These are phyloP conservation scores for Neoboletus subvelutipes DNA, from an alignment of 768 basidiomycete genomes.

Conservation along the genomic window DNA sequence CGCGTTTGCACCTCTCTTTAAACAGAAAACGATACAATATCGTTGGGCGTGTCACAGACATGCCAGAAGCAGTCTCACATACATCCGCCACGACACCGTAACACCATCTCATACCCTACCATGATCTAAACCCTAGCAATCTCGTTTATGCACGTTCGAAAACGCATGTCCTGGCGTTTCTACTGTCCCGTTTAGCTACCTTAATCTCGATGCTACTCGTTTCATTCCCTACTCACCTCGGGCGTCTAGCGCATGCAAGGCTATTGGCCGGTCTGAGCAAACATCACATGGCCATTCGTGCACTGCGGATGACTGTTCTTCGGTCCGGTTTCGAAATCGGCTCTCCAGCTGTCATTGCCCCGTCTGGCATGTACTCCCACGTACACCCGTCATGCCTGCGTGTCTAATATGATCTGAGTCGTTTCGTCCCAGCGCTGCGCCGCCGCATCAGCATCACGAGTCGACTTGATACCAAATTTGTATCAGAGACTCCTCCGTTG, in stretches of 20 bases:
- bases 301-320: neutral
- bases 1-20: neutral
- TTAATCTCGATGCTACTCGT: neutral
- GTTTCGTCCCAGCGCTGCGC: neutral
- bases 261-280: neutral
- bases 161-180: neutral
- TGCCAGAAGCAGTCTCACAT: constrained; percentile 39
- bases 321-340: neutral
- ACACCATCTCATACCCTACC: neutral
- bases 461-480: neutral
- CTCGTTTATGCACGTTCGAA: neutral
- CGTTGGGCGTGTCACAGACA: constrained; percentile 69
- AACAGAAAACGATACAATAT: constrained; percentile 83
- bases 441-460: neutral
- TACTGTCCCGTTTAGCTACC: neutral
- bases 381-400: neutral
- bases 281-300: neutral
- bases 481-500: neutral
- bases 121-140: neutral
- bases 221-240: neutral
- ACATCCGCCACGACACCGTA: neutral
- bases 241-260: neutral
- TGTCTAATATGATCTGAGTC: neutral
- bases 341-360: neutral
- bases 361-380: neutral